Percentiles rank a stretch among this genome's conserved stretches.
Conservation (phyloP, 371 early-diverging fungal species). For the Umbelopsis sp. region DNA sequence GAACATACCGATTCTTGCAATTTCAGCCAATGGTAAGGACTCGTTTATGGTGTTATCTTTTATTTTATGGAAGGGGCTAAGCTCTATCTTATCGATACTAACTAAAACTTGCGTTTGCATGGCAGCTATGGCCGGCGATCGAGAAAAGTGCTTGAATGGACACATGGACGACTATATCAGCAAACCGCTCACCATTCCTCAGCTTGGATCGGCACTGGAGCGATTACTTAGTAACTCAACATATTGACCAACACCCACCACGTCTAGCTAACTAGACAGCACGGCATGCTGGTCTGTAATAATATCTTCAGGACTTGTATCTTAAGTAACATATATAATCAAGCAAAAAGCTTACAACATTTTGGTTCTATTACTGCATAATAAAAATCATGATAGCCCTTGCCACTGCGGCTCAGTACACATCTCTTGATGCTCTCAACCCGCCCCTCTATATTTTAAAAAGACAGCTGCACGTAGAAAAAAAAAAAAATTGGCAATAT, state of each 20-base stretch:
- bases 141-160: neutral
- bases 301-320: too few relatives aligned
- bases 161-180: conserved; percentile 2
- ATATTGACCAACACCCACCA: neutral
- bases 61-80: neutral
- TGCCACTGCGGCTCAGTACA: too few relatives aligned
- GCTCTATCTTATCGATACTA: too few relatives aligned
- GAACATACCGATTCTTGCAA: conserved; percentile 2
- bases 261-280: too few relatives aligned
- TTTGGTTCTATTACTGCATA: too few relatives aligned
- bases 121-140: conserved; percentile 2
- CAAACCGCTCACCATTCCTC: conserved; percentile 3
- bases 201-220: neutral
- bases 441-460: too few relatives aligned
- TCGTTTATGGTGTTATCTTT: neutral
- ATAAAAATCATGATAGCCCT: too few relatives aligned
- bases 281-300: too few relatives aligned
- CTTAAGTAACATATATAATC: too few relatives aligned
- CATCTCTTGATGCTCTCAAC: too few relatives aligned
- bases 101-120: neutral
- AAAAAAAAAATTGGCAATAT: neutral
- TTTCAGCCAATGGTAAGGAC: neutral
- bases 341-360: too few relatives aligned
- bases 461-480: too few relatives aligned
- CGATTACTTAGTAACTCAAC: neutral